These are phyloP conservation scores for Aspergillus sp. DNA, from an alignment of 2,329 filamentous ascomycete genomes.

Conservation along the genomic window DNA sequence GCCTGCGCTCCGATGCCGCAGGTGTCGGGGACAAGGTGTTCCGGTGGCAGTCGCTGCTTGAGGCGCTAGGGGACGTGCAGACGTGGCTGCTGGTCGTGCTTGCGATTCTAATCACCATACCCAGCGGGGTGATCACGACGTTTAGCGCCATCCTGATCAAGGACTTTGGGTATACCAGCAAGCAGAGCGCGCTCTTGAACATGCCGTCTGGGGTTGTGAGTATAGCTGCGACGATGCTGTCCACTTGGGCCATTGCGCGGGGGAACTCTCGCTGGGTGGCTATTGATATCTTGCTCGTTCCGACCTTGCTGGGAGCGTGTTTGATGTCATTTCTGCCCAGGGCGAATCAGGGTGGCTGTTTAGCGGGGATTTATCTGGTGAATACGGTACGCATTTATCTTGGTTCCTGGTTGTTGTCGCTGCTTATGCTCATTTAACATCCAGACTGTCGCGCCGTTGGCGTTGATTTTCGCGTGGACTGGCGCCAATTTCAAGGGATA, in stretches of 20 bases:
- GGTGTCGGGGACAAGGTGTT: conserved; percentile 23
- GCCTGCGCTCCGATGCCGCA: conserved; percentile 19
- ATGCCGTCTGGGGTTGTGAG: conserved; percentile 46
- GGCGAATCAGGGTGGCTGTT: conserved; percentile 40
- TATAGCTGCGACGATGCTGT: conserved; percentile 39
- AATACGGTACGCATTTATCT: conserved; percentile 19
- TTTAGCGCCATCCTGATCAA: conserved; percentile 45
- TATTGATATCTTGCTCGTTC: conserved; percentile 45
- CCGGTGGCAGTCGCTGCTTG: conserved; percentile 20
- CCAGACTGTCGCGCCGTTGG: conserved; percentile 40
- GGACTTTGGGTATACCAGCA: conserved; percentile 45
- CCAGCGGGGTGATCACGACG: conserved; percentile 47
- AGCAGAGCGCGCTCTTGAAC: conserved; percentile 45
- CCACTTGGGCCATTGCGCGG: conserved; percentile 40
- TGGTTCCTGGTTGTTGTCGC: too few relatives aligned
- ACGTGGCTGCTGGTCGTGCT: conserved; percentile 24
- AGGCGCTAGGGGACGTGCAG: conserved; percentile 22
- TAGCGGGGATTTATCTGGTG: conserved; percentile 45
- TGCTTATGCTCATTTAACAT: too few relatives aligned
- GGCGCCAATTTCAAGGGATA: conserved; percentile 50
- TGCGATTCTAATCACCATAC: conserved; percentile 37
- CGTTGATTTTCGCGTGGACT: conserved; percentile 45
- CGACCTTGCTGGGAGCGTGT: conserved; percentile 45
- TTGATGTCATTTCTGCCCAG: conserved; percentile 37
- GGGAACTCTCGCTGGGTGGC: conserved; percentile 41